Evolutionary conservation across 1,139 yeast genomes (phyloP).

Genomic region (Yamadazyma buinensis): DNA sequence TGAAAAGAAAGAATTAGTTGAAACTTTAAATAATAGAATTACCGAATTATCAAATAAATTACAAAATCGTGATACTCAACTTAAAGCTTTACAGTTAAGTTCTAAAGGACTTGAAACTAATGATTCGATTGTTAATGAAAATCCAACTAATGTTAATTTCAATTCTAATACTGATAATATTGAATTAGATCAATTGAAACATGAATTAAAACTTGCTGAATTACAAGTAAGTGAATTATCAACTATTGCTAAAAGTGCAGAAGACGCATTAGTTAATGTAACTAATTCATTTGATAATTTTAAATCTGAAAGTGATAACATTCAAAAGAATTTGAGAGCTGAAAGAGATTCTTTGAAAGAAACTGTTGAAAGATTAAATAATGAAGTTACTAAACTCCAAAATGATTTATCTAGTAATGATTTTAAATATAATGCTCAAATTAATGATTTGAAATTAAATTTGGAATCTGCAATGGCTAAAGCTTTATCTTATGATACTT

Average conservation of each 20-base stretch:
- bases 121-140: neutral
- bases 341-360: constrained; percentile 14
- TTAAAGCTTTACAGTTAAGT: constrained; percentile 14
- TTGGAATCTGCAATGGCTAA: constrained; percentile 18
- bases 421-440: constrained; percentile 14
- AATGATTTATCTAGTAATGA: constrained; percentile 16
- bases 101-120: constrained; percentile 5
- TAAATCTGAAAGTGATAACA: constrained; percentile 20
- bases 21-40: constrained; percentile 23
- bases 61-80: constrained; percentile 14
- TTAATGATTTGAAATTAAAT: constrained; percentile 22
- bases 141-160: constrained; percentile 3
- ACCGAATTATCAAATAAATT: constrained; percentile 15
- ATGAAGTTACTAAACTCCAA: constrained; percentile 13
- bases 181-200: constrained; percentile 33
- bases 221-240: constrained; percentile 37
- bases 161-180: constrained; percentile 10
- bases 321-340: constrained; percentile 5
- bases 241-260: constrained; percentile 39
- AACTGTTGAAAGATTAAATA: constrained; percentile 18
- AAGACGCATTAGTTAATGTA: constrained; percentile 36
- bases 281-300: constrained; percentile 36
- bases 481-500: constrained; percentile 32
- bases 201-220: constrained; percentile 36
- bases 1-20: constrained; percentile 26